phyloP scores from a whole-genome alignment of 1,284 basidiomycete genomes.

The Rhizopogon hawkerae region DNA sequence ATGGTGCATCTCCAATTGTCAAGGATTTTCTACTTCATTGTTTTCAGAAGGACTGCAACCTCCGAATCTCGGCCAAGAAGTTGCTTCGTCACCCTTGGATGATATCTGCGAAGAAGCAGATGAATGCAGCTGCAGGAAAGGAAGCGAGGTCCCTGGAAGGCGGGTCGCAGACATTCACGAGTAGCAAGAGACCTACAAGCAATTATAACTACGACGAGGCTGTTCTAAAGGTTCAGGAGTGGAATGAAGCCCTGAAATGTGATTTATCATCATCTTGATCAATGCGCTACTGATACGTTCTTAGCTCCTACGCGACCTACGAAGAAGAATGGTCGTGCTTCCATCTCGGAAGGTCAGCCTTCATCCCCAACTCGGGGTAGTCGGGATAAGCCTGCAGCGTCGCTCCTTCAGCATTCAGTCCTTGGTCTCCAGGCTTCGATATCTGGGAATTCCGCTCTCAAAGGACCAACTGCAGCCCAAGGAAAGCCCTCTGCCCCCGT shows the following conservation, averaged over 20 bases:
- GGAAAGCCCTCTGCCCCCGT: slow-evolving; percentile 22
- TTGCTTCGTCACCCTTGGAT: slow-evolving; percentile 94
- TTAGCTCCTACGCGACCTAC: slow-evolving; percentile 53
- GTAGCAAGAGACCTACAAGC: slow-evolving; percentile 47
- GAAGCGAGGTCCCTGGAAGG: slow-evolving; percentile 26
- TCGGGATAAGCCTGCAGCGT: slow-evolving; percentile 24
- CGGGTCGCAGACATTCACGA: slow-evolving; percentile 19
- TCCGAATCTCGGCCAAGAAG: slow-evolving; percentile 91
- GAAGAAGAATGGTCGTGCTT: slow-evolving; percentile 46
- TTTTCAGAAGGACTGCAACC: slow-evolving; percentile 95
- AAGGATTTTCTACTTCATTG: slow-evolving; percentile 96
- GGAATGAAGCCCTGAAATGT: slow-evolving; percentile 96
- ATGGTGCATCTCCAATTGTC: slow-evolving; percentile 88
- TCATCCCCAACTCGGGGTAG: slow-evolving; percentile 34
- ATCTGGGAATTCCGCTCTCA: slow-evolving; percentile 22
- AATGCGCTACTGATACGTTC: slow-evolving; percentile 21
- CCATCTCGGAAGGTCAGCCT: slow-evolving; percentile 26
- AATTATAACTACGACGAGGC: slow-evolving; percentile 90
- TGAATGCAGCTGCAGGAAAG: slow-evolving; percentile 39
- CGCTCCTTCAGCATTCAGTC: slow-evolving; percentile 25
- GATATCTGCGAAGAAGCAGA: slow-evolving; percentile 73
- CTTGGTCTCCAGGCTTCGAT: slow-evolving; percentile 27
- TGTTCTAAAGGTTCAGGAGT: slow-evolving; percentile 92
- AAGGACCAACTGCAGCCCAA: slow-evolving; percentile 15
- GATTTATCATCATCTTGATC: slow-evolving; percentile 12